Base-by-base conservation (phyloP, 306 rosid genomes). In the Glycine soja region DNA sequence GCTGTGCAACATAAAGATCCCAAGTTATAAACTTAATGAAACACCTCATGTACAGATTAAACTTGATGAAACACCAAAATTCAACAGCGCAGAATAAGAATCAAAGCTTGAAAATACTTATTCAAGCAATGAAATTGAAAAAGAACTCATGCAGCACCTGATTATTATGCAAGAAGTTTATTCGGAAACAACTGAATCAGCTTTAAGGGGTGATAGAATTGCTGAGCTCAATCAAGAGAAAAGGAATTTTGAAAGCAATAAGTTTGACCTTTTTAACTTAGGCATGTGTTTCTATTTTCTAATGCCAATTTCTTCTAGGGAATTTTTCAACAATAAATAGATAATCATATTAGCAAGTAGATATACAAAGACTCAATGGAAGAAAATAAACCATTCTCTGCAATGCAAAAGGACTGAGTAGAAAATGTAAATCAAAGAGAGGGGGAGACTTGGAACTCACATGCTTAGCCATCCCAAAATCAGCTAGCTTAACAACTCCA, bases 401-500 rank as follows among this genome's bases (percentile, higher is more conserved):
- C 72, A 45, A 16, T 50, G 54, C 32, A 72, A 38, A 62, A 71
- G 50, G 30, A 81, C 53, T 38, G 54, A 48, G 46, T 34, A 59
- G 62, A 48, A 53, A 62, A 51, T 30, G 48, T 47, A 70, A 19
- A 66, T 72, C 46, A 19, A 19, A 11, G 12, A 14, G 18, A 73
- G 57, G 53, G 43, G 57, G 45, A 67, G 50, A 64, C 43, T 57
- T 32, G 63, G 75, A 57, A 89, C 95, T 89, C 82, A 94, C 97
- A 81, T 89, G 97, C 84, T 94, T 92, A 65, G 97, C 94, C 98
- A 94, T 91, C 78, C 98, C 98, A 87, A 94, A 94, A 80, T 94
- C 98, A 45, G 98, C 96, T 72, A 94, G 97, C 87, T 94, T 91
- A 80, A 94, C 97, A 59, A 88, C 93, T 63, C 97, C 97, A 42